Percentiles rank a stretch among this genome's conserved stretches.
These are phyloP conservation scores for Tetrahymena elliotti DNA, from an alignment of 73 alveolate species.

Conservation along the genomic window DNA sequence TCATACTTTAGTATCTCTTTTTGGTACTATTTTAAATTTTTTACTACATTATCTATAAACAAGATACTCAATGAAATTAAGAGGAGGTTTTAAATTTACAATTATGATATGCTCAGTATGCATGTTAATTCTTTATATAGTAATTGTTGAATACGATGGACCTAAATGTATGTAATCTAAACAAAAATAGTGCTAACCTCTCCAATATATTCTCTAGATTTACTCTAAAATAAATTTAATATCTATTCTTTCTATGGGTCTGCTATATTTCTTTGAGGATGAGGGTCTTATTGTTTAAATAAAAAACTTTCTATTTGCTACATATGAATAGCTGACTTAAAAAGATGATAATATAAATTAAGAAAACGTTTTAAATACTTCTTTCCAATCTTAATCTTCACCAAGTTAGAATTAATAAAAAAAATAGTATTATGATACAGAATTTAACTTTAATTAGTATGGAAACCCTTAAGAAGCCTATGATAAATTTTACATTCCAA, in stretches of 20 bases:
- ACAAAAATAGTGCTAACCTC: neutral
- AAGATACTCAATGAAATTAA: neutral
- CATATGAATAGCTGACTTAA: neutral
- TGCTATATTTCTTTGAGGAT: neutral
- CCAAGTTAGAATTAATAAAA: neutral
- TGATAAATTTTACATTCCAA: neutral
- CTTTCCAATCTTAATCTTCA: neutral
- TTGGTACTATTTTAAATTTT: neutral
- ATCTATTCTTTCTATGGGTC: neutral
- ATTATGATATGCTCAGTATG: neutral
- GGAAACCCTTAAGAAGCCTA: neutral
- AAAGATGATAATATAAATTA: neutral
- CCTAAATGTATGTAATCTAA: neutral
- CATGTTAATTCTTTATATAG: neutral
- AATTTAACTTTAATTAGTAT: neutral
- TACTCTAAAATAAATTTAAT: neutral
- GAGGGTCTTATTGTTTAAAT: neutral
- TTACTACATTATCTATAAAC: neutral
- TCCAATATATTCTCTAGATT: neutral
- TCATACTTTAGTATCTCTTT: neutral
- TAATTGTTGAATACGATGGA: neutral
- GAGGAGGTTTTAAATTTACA: neutral
- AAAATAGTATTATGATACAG: neutral
- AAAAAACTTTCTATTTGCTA: neutral
- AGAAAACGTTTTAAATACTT: neutral